Evolutionary conservation across 2,329 filamentous ascomycete species (phyloP), one percentile per base, ranked within the genome.

Genomic region (Calycina herbarum): DNA sequence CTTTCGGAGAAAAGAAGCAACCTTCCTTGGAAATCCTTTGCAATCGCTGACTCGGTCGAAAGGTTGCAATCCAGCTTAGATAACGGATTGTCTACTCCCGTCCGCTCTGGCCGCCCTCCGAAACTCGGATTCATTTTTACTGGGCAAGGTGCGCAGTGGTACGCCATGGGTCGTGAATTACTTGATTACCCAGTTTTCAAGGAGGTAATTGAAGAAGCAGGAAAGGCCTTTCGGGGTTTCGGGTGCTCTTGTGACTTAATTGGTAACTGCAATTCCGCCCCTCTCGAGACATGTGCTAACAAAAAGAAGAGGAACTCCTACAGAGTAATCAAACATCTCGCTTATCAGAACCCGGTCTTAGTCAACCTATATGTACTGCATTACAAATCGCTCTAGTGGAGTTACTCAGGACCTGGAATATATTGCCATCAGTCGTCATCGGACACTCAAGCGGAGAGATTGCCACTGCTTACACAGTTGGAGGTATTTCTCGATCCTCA

Each of bases 401-500:
- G 8, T 73, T 84, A 2, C 73, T 85, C 0, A 40, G 76, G 27
- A 60, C 59, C 1, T 70, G 66, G 60, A 77, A 78, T 1, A 71
- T 83, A 24, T 67, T 64, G 7, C 79, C 81, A 0, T 59, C 68
- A 0, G 75, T 73, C 3, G 79, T 82, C 0, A 72, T 77, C 5
- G 80, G 82, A 1, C 82, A 83, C 0, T 78, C 75, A 57, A 40
- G 38, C 13, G 82, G 82, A 8, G 82, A 83, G 64, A 82, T 83
- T 38, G 80, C 71, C 2, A 81, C 82, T 2, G 81, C 81, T 0
- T 78, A 76, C 42, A 68, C 70, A 1, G 64, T 65, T 8, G 70
- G 73, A 10, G 71, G 68, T 11, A 27, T 77, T 13, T 68, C 33
- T 29, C 5, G 48, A 15, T 29, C 65, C 29, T 64, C 61, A 3